Percentiles rank a stretch among this genome's conserved stretches.
These are phyloP conservation scores for Cryptococcus neoformans DNA, from an alignment of 1,284 basidiomycete species.

Conservation along the genomic window DNA sequence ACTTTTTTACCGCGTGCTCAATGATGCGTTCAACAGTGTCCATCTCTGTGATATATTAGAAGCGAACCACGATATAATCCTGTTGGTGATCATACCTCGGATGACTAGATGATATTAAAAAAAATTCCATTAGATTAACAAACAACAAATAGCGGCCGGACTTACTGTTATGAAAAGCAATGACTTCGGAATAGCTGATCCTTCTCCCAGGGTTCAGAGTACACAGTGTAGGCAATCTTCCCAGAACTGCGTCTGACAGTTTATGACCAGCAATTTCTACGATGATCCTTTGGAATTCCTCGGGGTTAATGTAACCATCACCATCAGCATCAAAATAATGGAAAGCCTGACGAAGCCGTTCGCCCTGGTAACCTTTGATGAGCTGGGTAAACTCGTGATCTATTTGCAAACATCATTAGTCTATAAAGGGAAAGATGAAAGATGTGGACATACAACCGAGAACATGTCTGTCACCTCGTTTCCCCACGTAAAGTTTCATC, in stretches of 20 bases:
- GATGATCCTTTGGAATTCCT: conserved; percentile 90
- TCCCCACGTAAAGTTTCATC: conserved; percentile 90
- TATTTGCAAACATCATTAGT: conserved; percentile 35
- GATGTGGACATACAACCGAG: conserved; percentile 69
- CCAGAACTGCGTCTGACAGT: conserved; percentile 83
- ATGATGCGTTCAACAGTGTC: conserved; percentile 79
- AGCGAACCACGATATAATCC: background rate
- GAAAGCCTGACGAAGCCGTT: conserved; percentile 90
- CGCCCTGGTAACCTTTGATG: conserved; percentile 95
- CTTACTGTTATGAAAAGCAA: conserved; percentile 81
- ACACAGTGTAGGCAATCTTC: conserved; percentile 82
- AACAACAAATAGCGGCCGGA: background rate
- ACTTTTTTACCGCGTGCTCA: conserved; percentile 67
- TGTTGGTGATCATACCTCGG: conserved; percentile 56
- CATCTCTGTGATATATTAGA: conserved; percentile 61
- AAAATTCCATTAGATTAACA: background rate
- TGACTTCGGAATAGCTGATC: conserved; percentile 92
- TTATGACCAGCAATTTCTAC: conserved; percentile 93
- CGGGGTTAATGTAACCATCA: conserved; percentile 86
- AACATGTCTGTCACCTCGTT: conserved; percentile 81
- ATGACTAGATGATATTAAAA: conserved; percentile 55
- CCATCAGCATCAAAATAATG: conserved; percentile 80
- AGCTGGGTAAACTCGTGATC: conserved; percentile 88
- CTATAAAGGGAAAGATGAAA: background rate
- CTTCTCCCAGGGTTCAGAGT: conserved; percentile 79